phyloP scores from a whole-genome alignment of 352 stramenopile species.

The Phytopythium mirpurense region DNA sequence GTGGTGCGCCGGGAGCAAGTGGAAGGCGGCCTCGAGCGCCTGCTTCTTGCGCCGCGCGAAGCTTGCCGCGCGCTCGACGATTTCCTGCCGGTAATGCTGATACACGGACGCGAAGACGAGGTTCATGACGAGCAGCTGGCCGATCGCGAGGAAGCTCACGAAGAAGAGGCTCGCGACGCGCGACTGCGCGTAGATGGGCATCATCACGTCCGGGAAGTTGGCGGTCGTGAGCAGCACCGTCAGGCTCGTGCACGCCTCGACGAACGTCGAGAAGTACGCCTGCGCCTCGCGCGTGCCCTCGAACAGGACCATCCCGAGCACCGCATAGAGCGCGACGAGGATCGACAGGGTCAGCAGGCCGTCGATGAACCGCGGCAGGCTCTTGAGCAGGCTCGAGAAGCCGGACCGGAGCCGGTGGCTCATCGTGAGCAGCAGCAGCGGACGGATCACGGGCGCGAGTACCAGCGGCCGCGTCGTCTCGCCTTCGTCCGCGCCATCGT shows the following conservation, averaged over 20 bases:
- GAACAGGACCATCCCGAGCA: slow-evolving; percentile 62
- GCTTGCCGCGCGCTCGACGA: slow-evolving; percentile 19
- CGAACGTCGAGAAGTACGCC: slow-evolving; percentile 45
- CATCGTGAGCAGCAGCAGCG: slow-evolving; percentile 45
- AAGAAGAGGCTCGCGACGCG: slow-evolving; percentile 58
- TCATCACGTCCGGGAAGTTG: slow-evolving; percentile 84
- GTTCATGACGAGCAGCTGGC: slow-evolving; percentile 79
- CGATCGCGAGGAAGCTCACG: slow-evolving; percentile 60
- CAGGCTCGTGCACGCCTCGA: slow-evolving; percentile 47
- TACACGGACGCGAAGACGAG: slow-evolving; percentile 73
- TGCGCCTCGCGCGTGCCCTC: slow-evolving; percentile 44
- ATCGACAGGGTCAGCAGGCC: slow-evolving; percentile 37
- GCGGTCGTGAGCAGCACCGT: slow-evolving; percentile 71
- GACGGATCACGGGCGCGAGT: slow-evolving; percentile 34
- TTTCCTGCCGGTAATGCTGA: slow-evolving; percentile 53
- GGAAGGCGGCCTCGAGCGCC: slow-evolving; percentile 47
- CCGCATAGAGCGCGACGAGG: slow-evolving; percentile 50
- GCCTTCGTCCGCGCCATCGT: not conserved
- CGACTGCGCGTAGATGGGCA: slow-evolving; percentile 49
- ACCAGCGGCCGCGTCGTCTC: slow-evolving; percentile 24
- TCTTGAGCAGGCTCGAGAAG: slow-evolving; percentile 41
- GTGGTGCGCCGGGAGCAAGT: slow-evolving; percentile 24
- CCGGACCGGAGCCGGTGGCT: slow-evolving; percentile 39
- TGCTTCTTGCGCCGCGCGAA: slow-evolving; percentile 31
- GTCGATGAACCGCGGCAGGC: slow-evolving; percentile 35